Base-by-base conservation (phyloP, 306 rosid genomes). In the Cicer arietinum region DNA sequence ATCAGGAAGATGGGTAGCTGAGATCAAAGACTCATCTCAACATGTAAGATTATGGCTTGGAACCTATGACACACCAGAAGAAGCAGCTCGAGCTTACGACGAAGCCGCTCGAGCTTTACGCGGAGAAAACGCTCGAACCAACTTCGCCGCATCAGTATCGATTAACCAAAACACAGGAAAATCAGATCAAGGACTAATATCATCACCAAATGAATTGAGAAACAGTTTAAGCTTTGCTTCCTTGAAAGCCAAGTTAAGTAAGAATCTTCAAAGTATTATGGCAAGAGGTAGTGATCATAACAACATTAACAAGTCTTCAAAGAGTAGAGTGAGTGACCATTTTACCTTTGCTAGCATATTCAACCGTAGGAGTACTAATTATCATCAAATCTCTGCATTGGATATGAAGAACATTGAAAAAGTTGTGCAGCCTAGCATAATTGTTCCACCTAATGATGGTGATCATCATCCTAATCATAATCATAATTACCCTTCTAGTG, bases 1-100 rank as follows among this genome's bases (percentile, higher is more conserved):
- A 1, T 93, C 98, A 0, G 98, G 98, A 3, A 81, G 98, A 40
- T 93, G 98, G 98, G 97, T 93, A 7, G 97, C 98, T 10, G 97
- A 93, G 81, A 93, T 91, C 80, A 93, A 93, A 71, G 98, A 93
- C 87, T 93, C 98, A 0, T 89, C 97, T 9, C 94, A 93, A 59
- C 92, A 88, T 17, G 90, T 91, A 6, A 81, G 98, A 63, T 84
- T 93, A 5, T 89, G 97, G 98, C 89, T 93, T 1, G 98, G 98
- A 53, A 93, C 98, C 47, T 93, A 91, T 42, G 98, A 93, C 75
- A 84, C 96, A 0, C 96, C 94, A 0, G 98, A 93, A 79, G 98
- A 89, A 22, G 98, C 97, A 7, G 98, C 98, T 14, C 78, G 87
- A 60, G 98, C 98, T 42, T 91, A 91, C 64, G 98, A 93, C 12